Percentiles rank a stretch among this genome's conserved stretches.
Evolutionary conservation across 2,329 filamentous ascomycete genomes (phyloP).

Genomic region (Hymenoscyphus occultus): DNA sequence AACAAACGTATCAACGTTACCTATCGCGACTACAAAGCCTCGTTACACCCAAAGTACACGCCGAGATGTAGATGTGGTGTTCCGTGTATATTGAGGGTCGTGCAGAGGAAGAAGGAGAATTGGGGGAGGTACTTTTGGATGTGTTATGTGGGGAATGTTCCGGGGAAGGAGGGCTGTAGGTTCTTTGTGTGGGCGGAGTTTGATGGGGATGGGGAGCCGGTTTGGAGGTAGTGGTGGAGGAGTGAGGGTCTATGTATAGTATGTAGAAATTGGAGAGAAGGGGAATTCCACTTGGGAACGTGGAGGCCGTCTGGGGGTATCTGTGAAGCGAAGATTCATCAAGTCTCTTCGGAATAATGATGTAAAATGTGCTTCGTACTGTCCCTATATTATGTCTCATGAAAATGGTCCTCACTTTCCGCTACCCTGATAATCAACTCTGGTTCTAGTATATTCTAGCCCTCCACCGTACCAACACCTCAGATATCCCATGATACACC

Average conservation of each 20-base stretch:
- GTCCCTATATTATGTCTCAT: no score
- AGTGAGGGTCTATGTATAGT: no score
- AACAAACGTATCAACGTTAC: slow-evolving; percentile 89
- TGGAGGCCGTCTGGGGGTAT: background rate
- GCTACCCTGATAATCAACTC: no score
- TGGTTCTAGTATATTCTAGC: no score
- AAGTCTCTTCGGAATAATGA: no score
- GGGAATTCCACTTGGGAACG: background rate
- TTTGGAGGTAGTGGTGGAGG: slow-evolving; percentile 46
- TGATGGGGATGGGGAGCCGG: slow-evolving; percentile 79
- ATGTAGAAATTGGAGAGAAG: background rate
- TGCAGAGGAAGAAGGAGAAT: slow-evolving; percentile 74
- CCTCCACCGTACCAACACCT: no score
- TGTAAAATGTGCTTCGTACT: no score
- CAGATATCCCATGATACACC: no score
- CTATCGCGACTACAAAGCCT: slow-evolving; percentile 79
- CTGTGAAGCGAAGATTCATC: no score
- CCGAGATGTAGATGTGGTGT: slow-evolving; percentile 75
- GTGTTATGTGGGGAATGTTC: slow-evolving; percentile 75
- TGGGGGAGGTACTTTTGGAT: slow-evolving; percentile 88
- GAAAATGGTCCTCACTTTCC: no score
- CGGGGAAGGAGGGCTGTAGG: slow-evolving; percentile 63
- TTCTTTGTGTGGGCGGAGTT: slow-evolving; percentile 88
- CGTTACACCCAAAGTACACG: slow-evolving; percentile 72
- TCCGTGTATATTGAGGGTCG: slow-evolving; percentile 68